Evolutionary conservation across 345 rosid genomes (phyloP).

Genomic region (Gossypium anomalum): DNA sequence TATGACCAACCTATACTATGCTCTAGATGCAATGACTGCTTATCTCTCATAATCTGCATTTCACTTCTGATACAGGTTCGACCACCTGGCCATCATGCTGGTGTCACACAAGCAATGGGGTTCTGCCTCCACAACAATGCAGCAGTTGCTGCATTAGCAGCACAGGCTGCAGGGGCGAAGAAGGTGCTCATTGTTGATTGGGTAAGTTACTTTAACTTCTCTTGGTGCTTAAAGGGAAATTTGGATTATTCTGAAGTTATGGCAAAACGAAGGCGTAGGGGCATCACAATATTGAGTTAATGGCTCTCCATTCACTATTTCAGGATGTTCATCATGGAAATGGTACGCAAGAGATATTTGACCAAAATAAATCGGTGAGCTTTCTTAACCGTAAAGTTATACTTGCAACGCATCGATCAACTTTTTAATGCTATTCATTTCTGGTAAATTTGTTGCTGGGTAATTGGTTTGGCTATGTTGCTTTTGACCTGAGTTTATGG

Average conservation of each 20-base stretch:
- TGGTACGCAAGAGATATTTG: slow-evolving; percentile 96
- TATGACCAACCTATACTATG: neutral
- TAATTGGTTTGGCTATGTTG: slow-evolving; percentile 1
- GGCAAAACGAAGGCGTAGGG: neutral
- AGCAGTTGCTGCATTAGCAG: slow-evolving; percentile 90
- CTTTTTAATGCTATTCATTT: slow-evolving; percentile 5
- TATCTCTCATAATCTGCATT: neutral
- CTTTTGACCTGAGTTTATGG: neutral
- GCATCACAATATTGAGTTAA: neutral
- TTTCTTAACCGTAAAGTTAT: slow-evolving; percentile 14
- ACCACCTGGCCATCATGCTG: slow-evolving; percentile 99
- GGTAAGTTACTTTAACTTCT: slow-evolving; percentile 44
- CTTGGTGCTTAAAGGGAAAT: slow-evolving; percentile 13
- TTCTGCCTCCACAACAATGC: slow-evolving; percentile 99
- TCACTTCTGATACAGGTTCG: slow-evolving; percentile 55
- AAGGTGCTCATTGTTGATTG: slow-evolving; percentile 93
- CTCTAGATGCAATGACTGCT: neutral
- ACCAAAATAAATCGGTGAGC: slow-evolving; percentile 78
- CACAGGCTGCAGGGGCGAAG: slow-evolving; percentile 88
- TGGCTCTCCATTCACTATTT: slow-evolving; percentile 17
- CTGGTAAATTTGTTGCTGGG: slow-evolving; percentile 9
- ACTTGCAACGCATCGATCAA: neutral
- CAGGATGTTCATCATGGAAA: slow-evolving; percentile 99
- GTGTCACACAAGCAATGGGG: slow-evolving; percentile 87
- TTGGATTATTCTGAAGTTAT: neutral